phyloP scores from a whole-genome alignment of 2,329 filamentous ascomycete genomes.

The Arachnopeziza araneosa region DNA sequence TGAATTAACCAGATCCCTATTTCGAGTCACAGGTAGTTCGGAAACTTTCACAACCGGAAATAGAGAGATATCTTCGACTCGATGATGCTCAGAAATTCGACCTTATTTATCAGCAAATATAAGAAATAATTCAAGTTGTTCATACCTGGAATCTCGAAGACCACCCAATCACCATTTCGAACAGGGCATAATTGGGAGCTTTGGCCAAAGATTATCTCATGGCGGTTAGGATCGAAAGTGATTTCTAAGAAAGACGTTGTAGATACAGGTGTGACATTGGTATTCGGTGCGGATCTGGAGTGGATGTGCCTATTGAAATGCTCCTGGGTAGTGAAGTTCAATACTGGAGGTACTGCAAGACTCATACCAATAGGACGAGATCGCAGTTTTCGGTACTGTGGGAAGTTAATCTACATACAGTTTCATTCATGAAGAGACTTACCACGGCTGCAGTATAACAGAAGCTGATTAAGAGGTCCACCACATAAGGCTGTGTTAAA shows the following conservation, averaged over 20 bases:
- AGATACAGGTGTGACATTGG: background rate
- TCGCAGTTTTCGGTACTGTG: slow-evolving; percentile 19
- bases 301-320: too few species aligned
- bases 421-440: slow-evolving; percentile 5
- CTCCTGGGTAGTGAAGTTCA: background rate
- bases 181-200: slow-evolving; percentile 13
- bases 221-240: slow-evolving; percentile 15
- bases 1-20: background rate
- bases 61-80: slow-evolving; percentile 22
- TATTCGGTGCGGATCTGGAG: background rate
- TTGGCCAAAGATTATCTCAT: slow-evolving; percentile 22
- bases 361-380: slow-evolving; percentile 32
- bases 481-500: slow-evolving; percentile 68
- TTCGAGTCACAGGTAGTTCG: slow-evolving; percentile 1
- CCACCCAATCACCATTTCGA: slow-evolving; percentile 26
- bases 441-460: slow-evolving; percentile 53
- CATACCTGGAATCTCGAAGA: slow-evolving; percentile 13
- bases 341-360: slow-evolving; percentile 23
- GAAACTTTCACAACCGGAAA: slow-evolving; percentile 25
- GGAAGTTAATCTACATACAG: background rate
- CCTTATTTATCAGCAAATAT: slow-evolving; percentile 8
- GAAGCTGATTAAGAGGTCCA: slow-evolving; percentile 79
- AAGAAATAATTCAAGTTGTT: background rate
- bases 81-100: slow-evolving; percentile 17
- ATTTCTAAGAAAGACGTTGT: slow-evolving; percentile 9